Evolutionary conservation across 2,329 filamentous ascomycete genomes (phyloP).

Genomic region (Penicillium sp.): DNA sequence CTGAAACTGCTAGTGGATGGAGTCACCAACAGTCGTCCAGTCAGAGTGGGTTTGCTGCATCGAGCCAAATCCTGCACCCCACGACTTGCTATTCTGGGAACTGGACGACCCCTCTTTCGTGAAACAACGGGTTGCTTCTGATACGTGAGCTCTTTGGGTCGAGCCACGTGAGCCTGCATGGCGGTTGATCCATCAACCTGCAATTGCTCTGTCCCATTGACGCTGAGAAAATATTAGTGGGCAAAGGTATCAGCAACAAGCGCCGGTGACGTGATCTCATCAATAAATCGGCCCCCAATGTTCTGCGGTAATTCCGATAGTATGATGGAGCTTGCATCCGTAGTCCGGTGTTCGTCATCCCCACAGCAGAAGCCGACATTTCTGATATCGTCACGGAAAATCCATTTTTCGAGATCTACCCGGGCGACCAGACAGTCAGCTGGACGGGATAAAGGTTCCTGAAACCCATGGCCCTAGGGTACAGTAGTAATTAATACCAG

Average conservation of each 20-base stretch:
- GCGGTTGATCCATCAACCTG: background rate
- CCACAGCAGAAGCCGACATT: background rate
- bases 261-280: constrained; percentile 2
- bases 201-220: background rate
- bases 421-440: background rate
- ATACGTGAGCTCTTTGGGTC: background rate
- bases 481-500: constrained; percentile 6
- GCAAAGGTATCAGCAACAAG: background rate
- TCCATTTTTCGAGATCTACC: background rate
- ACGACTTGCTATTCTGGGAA: constrained; percentile 19
- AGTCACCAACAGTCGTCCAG: constrained; percentile 6
- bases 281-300: background rate
- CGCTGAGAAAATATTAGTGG: background rate
- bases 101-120: background rate
- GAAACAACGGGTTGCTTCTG: constrained; percentile 10
- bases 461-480: background rate
- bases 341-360: background rate
- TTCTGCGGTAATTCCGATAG: background rate
- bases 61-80: constrained; percentile 14
- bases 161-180: constrained; percentile 5
- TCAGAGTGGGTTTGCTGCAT: constrained; percentile 7
- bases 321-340: background rate
- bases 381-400: background rate
- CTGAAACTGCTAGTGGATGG: constrained; percentile 20
- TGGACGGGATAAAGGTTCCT: background rate